Evolutionary conservation across 352 stramenopile species (phyloP).

Genomic region (Globisporangium yorkense): DNA sequence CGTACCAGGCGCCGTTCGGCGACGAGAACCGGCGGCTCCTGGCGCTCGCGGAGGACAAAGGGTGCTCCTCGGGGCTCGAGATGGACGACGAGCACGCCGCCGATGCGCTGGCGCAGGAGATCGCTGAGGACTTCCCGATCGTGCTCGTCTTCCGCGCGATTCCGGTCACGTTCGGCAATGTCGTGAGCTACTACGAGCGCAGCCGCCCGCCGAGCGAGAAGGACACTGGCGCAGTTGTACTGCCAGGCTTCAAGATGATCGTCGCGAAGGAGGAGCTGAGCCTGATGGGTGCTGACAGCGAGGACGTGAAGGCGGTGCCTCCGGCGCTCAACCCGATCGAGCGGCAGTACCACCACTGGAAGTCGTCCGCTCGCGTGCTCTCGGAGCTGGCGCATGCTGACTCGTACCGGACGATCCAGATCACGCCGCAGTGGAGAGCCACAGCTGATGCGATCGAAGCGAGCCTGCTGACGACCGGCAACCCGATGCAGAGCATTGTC

Average conservation of each 20-base stretch:
- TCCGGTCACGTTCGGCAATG: conserved; percentile 59
- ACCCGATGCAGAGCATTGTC: conserved; percentile 55
- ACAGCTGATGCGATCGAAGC: conserved; percentile 38
- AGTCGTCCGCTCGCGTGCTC: conserved; percentile 39
- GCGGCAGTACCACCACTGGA: conserved; percentile 38
- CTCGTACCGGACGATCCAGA: conserved; percentile 52
- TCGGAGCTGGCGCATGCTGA: conserved; percentile 51
- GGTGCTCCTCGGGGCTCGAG: conserved; percentile 21
- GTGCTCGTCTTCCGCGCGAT: conserved; percentile 71
- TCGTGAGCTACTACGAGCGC: conserved; percentile 73
- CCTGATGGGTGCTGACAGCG: conserved; percentile 1
- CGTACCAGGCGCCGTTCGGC: conserved; percentile 53
- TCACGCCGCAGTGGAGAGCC: conserved; percentile 51
- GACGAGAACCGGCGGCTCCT: conserved; percentile 39
- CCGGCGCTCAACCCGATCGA: background rate
- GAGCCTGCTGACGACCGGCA: conserved; percentile 20
- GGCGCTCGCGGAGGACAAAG: conserved; percentile 22
- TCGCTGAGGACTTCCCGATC: conserved; percentile 55
- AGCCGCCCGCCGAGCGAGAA: conserved; percentile 13
- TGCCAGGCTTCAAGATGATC: conserved; percentile 83
- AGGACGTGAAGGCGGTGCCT: background rate
- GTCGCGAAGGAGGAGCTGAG: conserved; percentile 36
- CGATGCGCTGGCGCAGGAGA: conserved; percentile 54
- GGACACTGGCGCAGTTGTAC: conserved; percentile 21
- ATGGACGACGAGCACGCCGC: conserved; percentile 70